These are phyloP conservation scores for Acanthamoeba sp. DNA, from an alignment of 208 protist species.

Conservation along the genomic window DNA sequence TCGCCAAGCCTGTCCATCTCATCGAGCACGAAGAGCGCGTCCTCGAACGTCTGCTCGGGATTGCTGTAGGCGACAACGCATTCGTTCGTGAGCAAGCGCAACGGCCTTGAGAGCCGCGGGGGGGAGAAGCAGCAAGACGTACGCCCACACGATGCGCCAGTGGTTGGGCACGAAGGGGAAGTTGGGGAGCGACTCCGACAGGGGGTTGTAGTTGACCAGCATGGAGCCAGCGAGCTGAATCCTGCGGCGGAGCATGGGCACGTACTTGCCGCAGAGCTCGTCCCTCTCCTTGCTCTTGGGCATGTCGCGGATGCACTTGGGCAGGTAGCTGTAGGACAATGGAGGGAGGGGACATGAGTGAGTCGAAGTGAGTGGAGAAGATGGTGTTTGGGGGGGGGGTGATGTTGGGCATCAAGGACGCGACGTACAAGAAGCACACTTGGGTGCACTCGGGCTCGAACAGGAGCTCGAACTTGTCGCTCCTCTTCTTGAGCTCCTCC, in stretches of 20 bases:
- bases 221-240: slow-evolving; percentile 10
- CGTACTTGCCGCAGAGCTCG: slow-evolving; percentile 30
- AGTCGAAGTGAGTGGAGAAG: not conserved
- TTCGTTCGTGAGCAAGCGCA: no score
- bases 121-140: not conserved
- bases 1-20: slow-evolving; percentile 60
- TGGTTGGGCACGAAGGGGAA: slow-evolving; percentile 39
- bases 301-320: slow-evolving; percentile 41
- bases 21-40: slow-evolving; percentile 10
- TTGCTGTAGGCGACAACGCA: not conserved
- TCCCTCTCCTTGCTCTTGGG: slow-evolving; percentile 44
- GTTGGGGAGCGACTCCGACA: slow-evolving; percentile 29
- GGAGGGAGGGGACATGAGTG: not conserved
- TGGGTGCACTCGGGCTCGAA: slow-evolving; percentile 59
- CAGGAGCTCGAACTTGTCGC: slow-evolving; percentile 50
- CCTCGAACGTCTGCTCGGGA: slow-evolving; percentile 47
- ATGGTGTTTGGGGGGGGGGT: not conserved
- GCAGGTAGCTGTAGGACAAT: not conserved
- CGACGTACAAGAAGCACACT: slow-evolving; percentile 66
- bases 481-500: slow-evolving; percentile 47
- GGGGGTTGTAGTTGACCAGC: slow-evolving; percentile 50
- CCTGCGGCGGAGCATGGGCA: not conserved
- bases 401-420: no score
- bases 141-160: slow-evolving; percentile 55
- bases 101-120: not conserved